A percentile compares a stretch with the other conserved stretches of the same genome.
phyloP scores from a whole-genome alignment of 345 rosid species.

The Chamaenerion angustifolium region DNA sequence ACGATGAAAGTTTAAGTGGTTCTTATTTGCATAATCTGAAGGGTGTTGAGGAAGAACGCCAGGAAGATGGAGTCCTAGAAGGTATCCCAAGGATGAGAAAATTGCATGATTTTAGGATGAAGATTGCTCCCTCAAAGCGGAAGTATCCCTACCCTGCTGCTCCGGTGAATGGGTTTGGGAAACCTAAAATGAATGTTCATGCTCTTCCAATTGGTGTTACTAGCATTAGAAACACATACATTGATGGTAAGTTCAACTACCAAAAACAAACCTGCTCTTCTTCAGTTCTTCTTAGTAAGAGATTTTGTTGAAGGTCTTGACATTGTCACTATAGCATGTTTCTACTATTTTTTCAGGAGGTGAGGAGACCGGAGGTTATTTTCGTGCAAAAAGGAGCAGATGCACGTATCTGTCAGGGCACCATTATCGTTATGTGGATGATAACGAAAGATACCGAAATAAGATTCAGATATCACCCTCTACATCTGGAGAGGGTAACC shows the following conservation, averaged over 20 bases:
- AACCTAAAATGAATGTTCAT: constrained; percentile 29
- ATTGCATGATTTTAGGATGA: constrained; percentile 70
- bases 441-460: constrained; percentile 34
- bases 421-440: constrained; percentile 32
- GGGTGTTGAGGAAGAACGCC: constrained; percentile 24
- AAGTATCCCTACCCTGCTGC: constrained; percentile 32
- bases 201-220: constrained; percentile 31
- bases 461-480: constrained; percentile 31
- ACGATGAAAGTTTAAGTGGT: constrained; percentile 15
- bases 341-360: constrained; percentile 32
- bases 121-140: constrained; percentile 44
- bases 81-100: constrained; percentile 73
- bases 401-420: constrained; percentile 36
- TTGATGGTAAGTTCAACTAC: constrained; percentile 42
- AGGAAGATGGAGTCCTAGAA: constrained; percentile 38
- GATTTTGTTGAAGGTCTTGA: no score
- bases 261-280: no score
- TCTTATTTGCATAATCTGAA: constrained; percentile 14
- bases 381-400: constrained; percentile 53
- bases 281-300: no score
- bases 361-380: constrained; percentile 29
- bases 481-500: constrained; percentile 26
- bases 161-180: constrained; percentile 24
- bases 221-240: constrained; percentile 31
- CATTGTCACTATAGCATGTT: background rate